Conservation (phyloP, 2,329 filamentous ascomycete genomes). For the Monosporascus sp. region DNA sequence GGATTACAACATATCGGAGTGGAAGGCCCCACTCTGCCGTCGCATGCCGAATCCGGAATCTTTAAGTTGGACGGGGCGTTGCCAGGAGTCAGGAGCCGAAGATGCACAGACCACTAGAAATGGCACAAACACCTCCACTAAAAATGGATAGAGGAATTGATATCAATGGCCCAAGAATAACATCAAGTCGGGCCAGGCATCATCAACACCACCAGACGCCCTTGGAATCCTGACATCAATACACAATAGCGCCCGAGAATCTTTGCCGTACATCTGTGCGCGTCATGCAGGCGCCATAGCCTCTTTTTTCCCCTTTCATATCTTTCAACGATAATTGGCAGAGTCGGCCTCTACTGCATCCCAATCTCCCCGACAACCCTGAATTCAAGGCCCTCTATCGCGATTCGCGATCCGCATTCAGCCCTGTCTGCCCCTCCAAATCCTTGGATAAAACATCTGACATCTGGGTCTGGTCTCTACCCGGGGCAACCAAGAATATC, state of each 20-base stretch:
- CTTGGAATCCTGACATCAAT: background rate
- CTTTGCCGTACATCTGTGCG: slow-evolving; percentile 2
- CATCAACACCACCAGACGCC: background rate
- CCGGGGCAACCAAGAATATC: background rate
- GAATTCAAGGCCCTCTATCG: too few species aligned
- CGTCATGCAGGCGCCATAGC: slow-evolving; percentile 24
- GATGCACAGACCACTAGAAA: background rate
- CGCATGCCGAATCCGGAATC: too few species aligned
- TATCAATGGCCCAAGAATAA: background rate
- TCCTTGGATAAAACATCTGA: background rate
- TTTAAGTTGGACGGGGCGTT: too few species aligned
- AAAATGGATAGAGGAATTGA: background rate
- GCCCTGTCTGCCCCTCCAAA: slow-evolving; percentile 1
- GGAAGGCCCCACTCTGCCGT: too few species aligned
- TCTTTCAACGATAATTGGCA: background rate
- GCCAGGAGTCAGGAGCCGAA: background rate
- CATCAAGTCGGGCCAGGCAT: background rate
- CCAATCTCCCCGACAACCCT: too few species aligned
- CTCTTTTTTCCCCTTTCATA: slow-evolving; percentile 1
- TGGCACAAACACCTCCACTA: background rate
- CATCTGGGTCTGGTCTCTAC: background rate
- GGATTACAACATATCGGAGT: too few species aligned
- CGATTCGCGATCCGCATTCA: background rate
- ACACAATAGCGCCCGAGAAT: background rate
- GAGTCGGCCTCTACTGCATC: background rate